phyloP scores from a whole-genome alignment of 192 early-diverging fungal species.

The Coemansia sp. region DNA sequence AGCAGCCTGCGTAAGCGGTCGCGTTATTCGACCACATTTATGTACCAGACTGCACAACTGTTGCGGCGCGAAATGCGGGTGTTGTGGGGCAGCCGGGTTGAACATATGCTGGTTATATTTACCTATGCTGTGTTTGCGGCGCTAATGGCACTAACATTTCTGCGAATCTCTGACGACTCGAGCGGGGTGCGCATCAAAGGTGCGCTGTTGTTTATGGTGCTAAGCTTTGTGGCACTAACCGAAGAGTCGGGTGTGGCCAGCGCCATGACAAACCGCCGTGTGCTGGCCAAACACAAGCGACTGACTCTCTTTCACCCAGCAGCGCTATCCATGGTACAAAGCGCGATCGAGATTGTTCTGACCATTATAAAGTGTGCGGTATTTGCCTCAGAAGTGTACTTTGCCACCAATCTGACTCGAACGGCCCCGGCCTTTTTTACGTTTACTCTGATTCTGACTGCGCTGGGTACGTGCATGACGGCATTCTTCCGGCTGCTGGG shows the following conservation, averaged over 20 bases:
- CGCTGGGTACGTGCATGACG: conserved; percentile 52
- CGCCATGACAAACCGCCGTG: conserved; percentile 66
- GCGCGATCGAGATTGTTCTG: conserved; percentile 50
- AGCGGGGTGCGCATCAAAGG: conserved; percentile 64
- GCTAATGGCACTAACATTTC: conserved; percentile 72
- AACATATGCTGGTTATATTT: conserved; percentile 58
- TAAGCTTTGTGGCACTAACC: conserved; percentile 71
- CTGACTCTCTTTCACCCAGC: conserved; percentile 59
- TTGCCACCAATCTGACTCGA: conserved; percentile 56
- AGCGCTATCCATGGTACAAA: conserved; percentile 31
- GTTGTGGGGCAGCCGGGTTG: conserved; percentile 54
- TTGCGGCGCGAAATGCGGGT: conserved; percentile 68
- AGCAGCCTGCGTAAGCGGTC: conserved; percentile 55
- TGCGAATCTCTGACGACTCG: conserved; percentile 57
- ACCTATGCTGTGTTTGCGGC: conserved; percentile 67
- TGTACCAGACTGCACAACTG: conserved; percentile 62
- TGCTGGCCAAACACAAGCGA: conserved; percentile 76
- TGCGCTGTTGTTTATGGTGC: conserved; percentile 55
- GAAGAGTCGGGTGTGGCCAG: conserved; percentile 68
- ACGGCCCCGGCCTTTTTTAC: conserved; percentile 56
- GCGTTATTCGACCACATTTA: conserved; percentile 67
- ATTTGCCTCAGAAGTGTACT: conserved; percentile 62
- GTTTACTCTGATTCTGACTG: conserved; percentile 58
- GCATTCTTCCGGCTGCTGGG: conserved; percentile 62
- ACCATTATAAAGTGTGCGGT: conserved; percentile 52